Evolutionary conservation across 148 eudicot species (phyloP).

Genomic region (Chenopodium album): DNA sequence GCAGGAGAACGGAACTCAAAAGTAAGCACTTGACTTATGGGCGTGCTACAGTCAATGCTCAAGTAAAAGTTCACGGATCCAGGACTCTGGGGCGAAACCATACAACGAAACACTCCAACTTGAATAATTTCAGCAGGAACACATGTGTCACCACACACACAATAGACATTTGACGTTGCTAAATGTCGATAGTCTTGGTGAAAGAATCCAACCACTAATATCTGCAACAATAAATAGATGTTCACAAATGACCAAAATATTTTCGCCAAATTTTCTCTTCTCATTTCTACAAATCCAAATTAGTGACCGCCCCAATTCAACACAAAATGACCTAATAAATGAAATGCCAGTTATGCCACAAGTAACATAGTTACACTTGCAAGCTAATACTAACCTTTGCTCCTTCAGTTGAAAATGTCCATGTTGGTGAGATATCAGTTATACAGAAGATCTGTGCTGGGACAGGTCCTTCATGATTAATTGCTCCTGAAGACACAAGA

Average conservation of each 20-base stretch:
- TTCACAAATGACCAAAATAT: neutral
- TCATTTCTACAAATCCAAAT: too few relatives aligned
- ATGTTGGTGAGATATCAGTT: constrained; percentile 72
- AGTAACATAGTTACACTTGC: neutral
- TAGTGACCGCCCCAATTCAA: neutral
- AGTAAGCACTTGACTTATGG: constrained; percentile 69
- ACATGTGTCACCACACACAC: constrained; percentile 72
- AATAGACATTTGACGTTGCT: constrained; percentile 48
- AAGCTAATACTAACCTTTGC: constrained; percentile 60
- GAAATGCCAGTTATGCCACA: neutral
- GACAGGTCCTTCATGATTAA: constrained; percentile 31
- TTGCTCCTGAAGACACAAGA: constrained; percentile 31
- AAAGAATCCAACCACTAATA: constrained; percentile 76
- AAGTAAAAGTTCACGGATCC: constrained; percentile 67
- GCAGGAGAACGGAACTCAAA: constrained; percentile 65
- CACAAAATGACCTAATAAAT: neutral
- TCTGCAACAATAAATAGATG: constrained; percentile 44
- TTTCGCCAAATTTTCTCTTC: too few relatives aligned
- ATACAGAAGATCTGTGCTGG: constrained; percentile 59
- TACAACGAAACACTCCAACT: constrained; percentile 78
- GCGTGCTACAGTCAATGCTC: constrained; percentile 69
- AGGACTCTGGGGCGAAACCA: constrained; percentile 60
- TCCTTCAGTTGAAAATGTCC: constrained; percentile 72
- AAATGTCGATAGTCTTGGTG: constrained; percentile 47
- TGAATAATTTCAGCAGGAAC: constrained; percentile 63